Base-by-base conservation (phyloP, 495 filamentous ascomycete genomes). In the Cladorrhinum samala region DNA sequence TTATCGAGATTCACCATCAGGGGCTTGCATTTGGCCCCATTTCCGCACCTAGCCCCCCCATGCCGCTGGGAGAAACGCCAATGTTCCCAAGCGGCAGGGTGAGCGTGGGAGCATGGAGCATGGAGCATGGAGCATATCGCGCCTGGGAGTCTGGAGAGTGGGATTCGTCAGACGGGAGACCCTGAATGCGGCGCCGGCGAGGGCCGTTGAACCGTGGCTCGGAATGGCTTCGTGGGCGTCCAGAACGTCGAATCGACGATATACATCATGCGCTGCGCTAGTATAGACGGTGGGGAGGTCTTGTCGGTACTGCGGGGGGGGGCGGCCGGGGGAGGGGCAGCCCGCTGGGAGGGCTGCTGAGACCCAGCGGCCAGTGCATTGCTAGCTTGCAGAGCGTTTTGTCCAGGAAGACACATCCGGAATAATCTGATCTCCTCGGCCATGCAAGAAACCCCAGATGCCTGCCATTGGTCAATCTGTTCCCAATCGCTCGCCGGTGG, bases 351-450 rank as follows among this genome's bases (percentile, higher is more conserved):
- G n/a, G n/a, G n/a, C n/a, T n/a, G n/a, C n/a, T n/a, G n/a, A n/a
- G n/a, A n/a, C n/a, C n/a, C n/a, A n/a, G n/a, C n/a, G n/a, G n/a
- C n/a, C n/a, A n/a, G n/a, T n/a, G n/a, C n/a, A n/a, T n/a, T n/a
- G n/a, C n/a, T n/a, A n/a, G n/a, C n/a, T n/a, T n/a, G n/a, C n/a
- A n/a, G 9, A 23, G 44, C 47, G 47, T 41, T 19, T 21, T 13
- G 46, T 20, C 38, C 36, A 55, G 54, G 58, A 39, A 49, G 50
- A 51, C 33, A 23, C 47, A 60, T 57, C 58, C 54, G 58, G 54
- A 49, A 48, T 53, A 49, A 53, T 56, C 54, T 52, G 54, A 38
- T 36, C 14, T 30, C 44, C 50, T 59, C 52, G 56, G 53, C 53
- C 56, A 49, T 54, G 53, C 50, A 40, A 42, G 43, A 49, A 54